These are phyloP conservation scores for Chimonanthus salicifolius DNA, from an alignment of 164 flowering plant genomes.

Conservation along the genomic window DNA sequence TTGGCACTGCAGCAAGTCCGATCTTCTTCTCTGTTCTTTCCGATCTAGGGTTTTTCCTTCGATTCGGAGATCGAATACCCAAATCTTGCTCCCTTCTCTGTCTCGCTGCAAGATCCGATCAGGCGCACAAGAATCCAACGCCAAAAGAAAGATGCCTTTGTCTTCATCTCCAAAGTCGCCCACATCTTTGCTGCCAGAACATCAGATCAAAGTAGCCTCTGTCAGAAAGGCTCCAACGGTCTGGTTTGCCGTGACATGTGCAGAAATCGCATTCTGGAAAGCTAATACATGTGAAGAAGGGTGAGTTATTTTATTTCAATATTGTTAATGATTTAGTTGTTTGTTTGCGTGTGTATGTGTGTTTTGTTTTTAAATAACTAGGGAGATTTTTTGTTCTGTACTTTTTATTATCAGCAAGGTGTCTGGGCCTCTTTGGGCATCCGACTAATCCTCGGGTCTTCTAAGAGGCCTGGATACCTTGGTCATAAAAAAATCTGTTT, in stretches of 20 bases:
- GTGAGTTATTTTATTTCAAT: constrained; percentile 32
- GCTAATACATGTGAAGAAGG: constrained; percentile 72
- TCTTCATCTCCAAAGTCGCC: constrained; percentile 26
- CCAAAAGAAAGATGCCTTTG: background rate
- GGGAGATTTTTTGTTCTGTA: too few relatives aligned
- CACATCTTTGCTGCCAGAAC: constrained; percentile 45
- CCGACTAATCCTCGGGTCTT: too few relatives aligned
- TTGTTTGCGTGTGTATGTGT: too few relatives aligned
- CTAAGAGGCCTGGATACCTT: too few relatives aligned
- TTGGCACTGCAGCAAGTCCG: too few relatives aligned
- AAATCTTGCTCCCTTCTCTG: background rate
- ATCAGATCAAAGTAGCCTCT: constrained; percentile 48
- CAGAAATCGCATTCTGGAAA: constrained; percentile 88
- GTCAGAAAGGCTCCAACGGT: constrained; percentile 46
- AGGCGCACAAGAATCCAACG: background rate
- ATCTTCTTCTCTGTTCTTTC: too few relatives aligned
- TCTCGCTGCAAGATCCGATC: background rate
- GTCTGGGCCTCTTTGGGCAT: too few relatives aligned
- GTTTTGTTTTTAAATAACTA: too few relatives aligned
- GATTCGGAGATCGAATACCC: background rate
- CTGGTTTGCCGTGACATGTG: constrained; percentile 64
- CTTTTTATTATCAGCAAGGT: too few relatives aligned
- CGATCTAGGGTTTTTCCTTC: too few relatives aligned
- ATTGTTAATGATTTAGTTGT: too few relatives aligned
- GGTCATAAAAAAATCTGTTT: too few relatives aligned